A percentile compares a stretch with the other conserved stretches of the same genome.
Evolutionary conservation across 192 early-diverging fungal genomes (phyloP).

Genomic region (Ambispora gerdemannii): DNA sequence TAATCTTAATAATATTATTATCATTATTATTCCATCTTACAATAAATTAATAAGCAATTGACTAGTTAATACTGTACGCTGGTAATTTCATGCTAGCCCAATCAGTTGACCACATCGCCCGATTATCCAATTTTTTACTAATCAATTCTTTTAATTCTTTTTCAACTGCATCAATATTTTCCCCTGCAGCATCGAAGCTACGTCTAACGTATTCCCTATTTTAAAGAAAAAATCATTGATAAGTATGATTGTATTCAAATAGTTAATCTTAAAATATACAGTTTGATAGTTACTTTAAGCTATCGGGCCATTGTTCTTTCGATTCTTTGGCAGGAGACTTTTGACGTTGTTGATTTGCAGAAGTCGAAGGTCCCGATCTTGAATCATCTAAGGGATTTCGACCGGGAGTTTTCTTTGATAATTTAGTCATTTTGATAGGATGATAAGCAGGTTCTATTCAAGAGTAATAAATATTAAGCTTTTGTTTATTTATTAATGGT

Average conservation of each 20-base stretch:
- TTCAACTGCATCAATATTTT: constrained; percentile 47
- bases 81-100: constrained; percentile 72
- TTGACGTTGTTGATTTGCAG: not conserved
- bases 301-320: constrained; percentile 21
- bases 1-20: not conserved
- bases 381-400: not conserved
- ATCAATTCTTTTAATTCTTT: constrained; percentile 59
- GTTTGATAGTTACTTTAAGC: constrained; percentile 24
- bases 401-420: not conserved
- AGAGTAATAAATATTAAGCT: not conserved
- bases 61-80: constrained; percentile 39
- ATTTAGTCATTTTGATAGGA: constrained; percentile 7
- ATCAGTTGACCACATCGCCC: constrained; percentile 53
- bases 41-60: not conserved
- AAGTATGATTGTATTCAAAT: not conserved
- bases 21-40: not conserved
- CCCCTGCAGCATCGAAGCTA: constrained; percentile 35
- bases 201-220: constrained; percentile 42
- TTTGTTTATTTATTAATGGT: not conserved
- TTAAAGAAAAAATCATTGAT: not conserved
- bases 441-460: constrained; percentile 15
- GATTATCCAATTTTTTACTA: constrained; percentile 37
- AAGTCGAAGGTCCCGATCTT: not conserved
- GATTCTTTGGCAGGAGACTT: constrained; percentile 10
- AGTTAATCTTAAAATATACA: too few relatives aligned